Base-by-base conservation (phyloP, 805 yeast species). In the Komagataella ulmi region DNA sequence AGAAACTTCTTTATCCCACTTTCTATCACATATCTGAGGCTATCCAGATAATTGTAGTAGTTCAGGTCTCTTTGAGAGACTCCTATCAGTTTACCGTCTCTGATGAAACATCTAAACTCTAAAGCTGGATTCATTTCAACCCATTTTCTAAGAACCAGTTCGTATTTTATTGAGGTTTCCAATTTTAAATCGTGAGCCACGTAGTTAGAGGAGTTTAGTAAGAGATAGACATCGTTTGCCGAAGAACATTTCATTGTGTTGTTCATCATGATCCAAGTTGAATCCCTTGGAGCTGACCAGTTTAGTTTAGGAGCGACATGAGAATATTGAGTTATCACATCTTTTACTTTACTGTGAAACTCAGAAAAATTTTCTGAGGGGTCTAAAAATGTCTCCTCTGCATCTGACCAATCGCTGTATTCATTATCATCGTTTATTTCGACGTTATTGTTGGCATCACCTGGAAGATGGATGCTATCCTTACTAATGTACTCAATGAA, bases 201-300 rank as follows among this genome's bases (percentile, higher is more conserved):
- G 63, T 90, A 93, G 59, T 87, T 90, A 0, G 97, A 88, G 1
- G 96, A 81, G 59, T 91, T 91, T 51, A 93, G 66, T 7, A 93
- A 66, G 49, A 93, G 64, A 56, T 89, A 93, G 0, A 93, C 67
- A 56, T 93, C 99, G 44, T 82, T 75, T 0, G 84, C 80, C 36
- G 74, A 75, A 14, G 68, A 71, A 60, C 98, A 90, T 59, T 79
- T 76, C 75, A 85, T 76, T 2, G 87, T 75, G 59, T 88, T 86
- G 36, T 85, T 80, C 2, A 93, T 75, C 59, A 85, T 68, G 18
- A 93, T 91, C 99, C 98, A 93, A 0, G 82, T 77, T 1, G 98
- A 87, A 67, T 93, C 99, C 61, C 82, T 83, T 1, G 99, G 99
- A 1, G 97, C 85, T 0, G 97, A 88, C 99, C 99, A 93, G 70